These are phyloP conservation scores for Pichia membranifaciens DNA, from an alignment of 805 yeast genomes.

Conservation along the genomic window DNA sequence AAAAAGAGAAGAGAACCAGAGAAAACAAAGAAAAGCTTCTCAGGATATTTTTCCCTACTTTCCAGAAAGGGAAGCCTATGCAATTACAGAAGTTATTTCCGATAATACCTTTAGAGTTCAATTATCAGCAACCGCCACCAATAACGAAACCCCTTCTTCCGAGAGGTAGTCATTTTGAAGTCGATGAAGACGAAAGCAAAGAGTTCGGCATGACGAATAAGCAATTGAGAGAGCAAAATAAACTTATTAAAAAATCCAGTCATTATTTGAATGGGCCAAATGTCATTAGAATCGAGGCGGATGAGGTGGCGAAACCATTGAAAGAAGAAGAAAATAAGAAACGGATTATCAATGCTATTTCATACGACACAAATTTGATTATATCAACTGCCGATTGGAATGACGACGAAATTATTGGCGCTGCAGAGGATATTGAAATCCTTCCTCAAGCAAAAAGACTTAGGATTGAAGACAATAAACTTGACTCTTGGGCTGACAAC, in stretches of 20 bases:
- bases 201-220: slow-evolving; percentile 36
- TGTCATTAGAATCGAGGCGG: slow-evolving; percentile 24
- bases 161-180: slow-evolving; percentile 51
- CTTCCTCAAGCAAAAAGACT: slow-evolving; percentile 23
- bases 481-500: slow-evolving; percentile 41
- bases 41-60: slow-evolving; percentile 56
- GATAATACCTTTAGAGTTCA: slow-evolving; percentile 45
- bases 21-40: slow-evolving; percentile 32
- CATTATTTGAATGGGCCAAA: slow-evolving; percentile 18
- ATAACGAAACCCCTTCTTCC: slow-evolving; percentile 49
- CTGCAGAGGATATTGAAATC: slow-evolving; percentile 27
- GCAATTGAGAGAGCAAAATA: slow-evolving; percentile 16
- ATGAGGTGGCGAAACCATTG: slow-evolving; percentile 24
- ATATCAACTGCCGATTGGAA: slow-evolving; percentile 78
- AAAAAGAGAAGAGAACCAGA: slow-evolving; percentile 26
- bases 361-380: slow-evolving; percentile 48
- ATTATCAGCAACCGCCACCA: slow-evolving; percentile 46
- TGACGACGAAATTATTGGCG: slow-evolving; percentile 55
- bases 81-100: slow-evolving; percentile 66
- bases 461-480: slow-evolving; percentile 30
- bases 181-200: slow-evolving; percentile 55
- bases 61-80: slow-evolving; percentile 47
- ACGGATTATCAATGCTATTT: slow-evolving; percentile 17
- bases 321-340: slow-evolving; percentile 15
- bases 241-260: slow-evolving; percentile 7